Conservation (phyloP, 2,329 filamentous ascomycete species). For the Fusarium tupiense region DNA sequence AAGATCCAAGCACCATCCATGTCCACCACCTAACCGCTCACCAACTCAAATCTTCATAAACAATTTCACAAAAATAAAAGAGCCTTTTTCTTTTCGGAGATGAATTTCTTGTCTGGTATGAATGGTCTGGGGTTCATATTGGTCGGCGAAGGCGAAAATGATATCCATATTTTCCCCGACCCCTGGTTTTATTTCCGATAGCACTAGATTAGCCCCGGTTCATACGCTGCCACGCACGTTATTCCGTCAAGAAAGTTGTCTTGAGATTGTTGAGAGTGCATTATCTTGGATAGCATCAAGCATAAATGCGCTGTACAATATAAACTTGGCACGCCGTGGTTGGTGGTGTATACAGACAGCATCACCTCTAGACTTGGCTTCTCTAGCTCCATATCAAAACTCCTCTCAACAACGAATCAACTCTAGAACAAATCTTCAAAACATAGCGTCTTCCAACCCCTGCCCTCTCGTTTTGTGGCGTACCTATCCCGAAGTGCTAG, state of each 20-base stretch:
- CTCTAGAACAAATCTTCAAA: not conserved
- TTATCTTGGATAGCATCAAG: not conserved
- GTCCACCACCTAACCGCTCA: constrained; percentile 15
- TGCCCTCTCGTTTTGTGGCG: not conserved
- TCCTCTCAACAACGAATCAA: constrained; percentile 6
- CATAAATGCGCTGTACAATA: not conserved
- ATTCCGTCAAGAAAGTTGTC: not conserved
- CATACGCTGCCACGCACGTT: not conserved
- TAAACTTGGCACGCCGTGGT: not conserved
- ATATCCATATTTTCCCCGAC: constrained; percentile 17
- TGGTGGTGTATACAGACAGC: not conserved
- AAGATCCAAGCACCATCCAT: constrained; percentile 19
- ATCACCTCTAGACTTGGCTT: not conserved
- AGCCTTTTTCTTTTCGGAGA: not conserved
- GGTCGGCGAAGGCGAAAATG: not conserved
- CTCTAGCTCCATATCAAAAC: not conserved
- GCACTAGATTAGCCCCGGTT: constrained; percentile 3
- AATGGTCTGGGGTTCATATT: not conserved
- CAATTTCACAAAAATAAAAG: not conserved
- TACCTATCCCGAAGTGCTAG: constrained; percentile 1
- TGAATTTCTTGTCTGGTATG: not conserved
- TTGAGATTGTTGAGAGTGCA: not conserved
- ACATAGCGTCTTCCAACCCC: constrained; percentile 5
- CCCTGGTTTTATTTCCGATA: constrained; percentile 31
- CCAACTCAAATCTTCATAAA: not conserved